These are phyloP conservation scores for Ogataea corticis DNA, from an alignment of 805 yeast species.

Conservation along the genomic window DNA sequence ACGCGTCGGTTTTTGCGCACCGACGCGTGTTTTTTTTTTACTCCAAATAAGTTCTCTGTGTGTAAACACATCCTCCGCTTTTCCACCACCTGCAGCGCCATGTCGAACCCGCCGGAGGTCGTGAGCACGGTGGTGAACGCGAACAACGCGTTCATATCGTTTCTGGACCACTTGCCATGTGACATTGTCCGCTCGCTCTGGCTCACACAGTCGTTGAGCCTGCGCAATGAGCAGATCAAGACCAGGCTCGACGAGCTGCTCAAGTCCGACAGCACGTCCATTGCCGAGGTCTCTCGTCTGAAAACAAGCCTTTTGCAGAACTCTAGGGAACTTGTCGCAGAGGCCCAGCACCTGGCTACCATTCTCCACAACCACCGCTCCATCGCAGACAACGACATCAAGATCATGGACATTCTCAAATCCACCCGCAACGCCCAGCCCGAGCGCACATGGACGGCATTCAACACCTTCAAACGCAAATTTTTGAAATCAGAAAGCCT, in stretches of 20 bases:
- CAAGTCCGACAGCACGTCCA: neutral
- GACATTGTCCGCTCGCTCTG: conserved; percentile 39
- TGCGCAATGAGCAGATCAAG: conserved; percentile 24
- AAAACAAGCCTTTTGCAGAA: conserved; percentile 18
- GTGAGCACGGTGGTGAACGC: conserved; percentile 33
- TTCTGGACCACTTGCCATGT: conserved; percentile 41
- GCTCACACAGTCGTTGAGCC: conserved; percentile 35
- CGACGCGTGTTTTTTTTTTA: too few relatives aligned
- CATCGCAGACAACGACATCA: conserved; percentile 27
- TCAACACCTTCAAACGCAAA: conserved; percentile 24
- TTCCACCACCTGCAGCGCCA: neutral
- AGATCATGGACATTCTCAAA: conserved; percentile 24
- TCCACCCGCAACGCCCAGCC: conserved; percentile 16
- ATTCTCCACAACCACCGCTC: conserved; percentile 25
- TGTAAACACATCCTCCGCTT: neutral
- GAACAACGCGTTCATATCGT: conserved; percentile 37
- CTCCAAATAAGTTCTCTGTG: too few relatives aligned
- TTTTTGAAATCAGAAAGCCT: conserved; percentile 10
- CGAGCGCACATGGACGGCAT: conserved; percentile 26
- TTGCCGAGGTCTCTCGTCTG: conserved; percentile 6
- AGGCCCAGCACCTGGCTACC: conserved; percentile 24
- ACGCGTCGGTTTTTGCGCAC: neutral
- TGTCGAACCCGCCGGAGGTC: conserved; percentile 3
- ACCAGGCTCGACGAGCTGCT: conserved; percentile 6
- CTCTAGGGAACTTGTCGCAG: conserved; percentile 27